Evolutionary conservation across 1,139 yeast genomes (phyloP), one percentile per base, ranked within the genome.

Genomic region (Suzukiozyma palmioleophila): DNA sequence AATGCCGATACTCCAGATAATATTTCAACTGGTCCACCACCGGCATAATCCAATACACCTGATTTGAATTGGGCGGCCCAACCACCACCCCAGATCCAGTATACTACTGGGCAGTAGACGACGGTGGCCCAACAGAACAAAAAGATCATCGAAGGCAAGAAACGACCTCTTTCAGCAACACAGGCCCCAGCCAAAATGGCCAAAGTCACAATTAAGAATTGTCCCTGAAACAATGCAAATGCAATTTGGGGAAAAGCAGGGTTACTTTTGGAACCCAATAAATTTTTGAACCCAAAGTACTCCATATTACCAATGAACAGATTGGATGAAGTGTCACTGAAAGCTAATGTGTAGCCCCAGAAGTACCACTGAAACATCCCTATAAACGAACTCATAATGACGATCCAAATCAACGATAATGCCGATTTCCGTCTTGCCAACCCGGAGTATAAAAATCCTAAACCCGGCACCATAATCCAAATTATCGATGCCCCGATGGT

Each of bases 11-110:
- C 84, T 50, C 97, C 97, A 25, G 95, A 81, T 28, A 88, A 76
- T 41, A 92, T 87, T 61, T 92, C 97, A 32, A 92, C 96, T 1
- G 97, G 96, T 0, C 97, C 97, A 39, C 97, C 97, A 30, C 98
- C 98, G 26, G 98, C 97, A 61, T 88, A 92, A 60, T 92, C 98
- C 42, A 90, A 70, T 1, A 84, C 97, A 14, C 96, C 96, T 77
- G 96, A 90, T 51, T 77, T 73, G 62, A 71, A 77, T 12, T 48
- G 43, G 33, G 66, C 57, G 31, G 96, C 96, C 97, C 97, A 92
- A 33, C 97, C 97, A 35, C 82, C 81, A 43, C 89, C 84, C 98
- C 97, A 92, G 42, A 87, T 81, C 97, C 97, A 90, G 64, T 81
- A 86, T 4, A 92, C 94, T 16, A 92, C 77, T 0, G 97, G 97